Evolutionary conservation across 768 basidiomycete species (phyloP), one percentile per base, ranked within the genome.

Genomic region (Suillus decipiens): DNA sequence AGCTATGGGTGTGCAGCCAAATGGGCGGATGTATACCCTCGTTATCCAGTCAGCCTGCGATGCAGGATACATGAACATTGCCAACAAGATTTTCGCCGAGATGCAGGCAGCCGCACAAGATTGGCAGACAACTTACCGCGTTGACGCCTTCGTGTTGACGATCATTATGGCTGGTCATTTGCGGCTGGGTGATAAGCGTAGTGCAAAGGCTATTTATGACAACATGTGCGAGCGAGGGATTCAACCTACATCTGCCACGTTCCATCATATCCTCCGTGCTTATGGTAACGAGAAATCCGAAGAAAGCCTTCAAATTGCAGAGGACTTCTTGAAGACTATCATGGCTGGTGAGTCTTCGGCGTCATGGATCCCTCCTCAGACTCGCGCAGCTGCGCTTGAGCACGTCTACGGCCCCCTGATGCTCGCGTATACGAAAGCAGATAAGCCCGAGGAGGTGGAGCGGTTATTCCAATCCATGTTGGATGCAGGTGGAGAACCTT

Each of bases 21-120:
- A 89, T 66, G 73, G 68, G 5, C 80, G 82, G 67, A 88, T 91
- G 0, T 96, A 89, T 72, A 81, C 89, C 1, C 78, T 91, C 53
- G 77, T 94, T 56, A 86, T 95, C 41, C 90, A 92, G 71, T 89
- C 90, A 0, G 90, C 95, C 12, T 90, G 90, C 70, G 90, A 95
- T 68, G 78, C 86, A 19, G 84, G 87, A 6, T 71, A 81, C 61
- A 85, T 95, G 82, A 76, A 79, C 14, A 72, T 84, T 9, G 94
- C 93, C 6, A 72, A 78, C 56, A 80, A 86, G n/a, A 78, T 96
- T 24, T 89, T 89, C 69, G 71, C 75, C 42, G 82, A 90, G 72
- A 86, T 96, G 84, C 85, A 89, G 62, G 66, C 69, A n/a, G 71
- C 78, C n/a, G 68, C 67, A 55, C 60, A 59, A 58, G 66, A 76